These are phyloP conservation scores for Gelatoporia subvermispora DNA, from an alignment of 768 basidiomycete species.

Conservation along the genomic window DNA sequence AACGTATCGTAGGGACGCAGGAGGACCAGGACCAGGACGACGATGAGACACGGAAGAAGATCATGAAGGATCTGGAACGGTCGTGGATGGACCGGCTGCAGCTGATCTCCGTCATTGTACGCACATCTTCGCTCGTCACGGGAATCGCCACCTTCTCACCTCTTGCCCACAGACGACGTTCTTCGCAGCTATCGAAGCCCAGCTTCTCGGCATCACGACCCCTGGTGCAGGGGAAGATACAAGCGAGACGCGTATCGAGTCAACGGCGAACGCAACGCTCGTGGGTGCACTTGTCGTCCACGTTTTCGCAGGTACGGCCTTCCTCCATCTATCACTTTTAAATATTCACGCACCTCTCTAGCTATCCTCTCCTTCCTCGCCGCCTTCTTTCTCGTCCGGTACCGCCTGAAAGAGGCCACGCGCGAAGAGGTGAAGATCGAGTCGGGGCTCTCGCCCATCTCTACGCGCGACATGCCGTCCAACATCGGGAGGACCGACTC, in stretches of 20 bases:
- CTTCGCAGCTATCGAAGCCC: constrained; percentile 55
- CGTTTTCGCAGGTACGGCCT: constrained; percentile 40
- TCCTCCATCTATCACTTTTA: background rate
- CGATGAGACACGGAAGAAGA: constrained; percentile 38
- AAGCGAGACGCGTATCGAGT: constrained; percentile 2
- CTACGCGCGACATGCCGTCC: constrained; percentile 41
- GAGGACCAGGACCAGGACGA: constrained; percentile 46
- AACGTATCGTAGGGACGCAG: constrained; percentile 34
- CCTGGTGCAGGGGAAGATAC: constrained; percentile 14
- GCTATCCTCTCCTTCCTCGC: constrained; percentile 48
- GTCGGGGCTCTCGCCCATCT: constrained; percentile 16
- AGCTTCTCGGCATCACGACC: constrained; percentile 42
- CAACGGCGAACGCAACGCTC: constrained; percentile 39
- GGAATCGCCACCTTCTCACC: background rate
- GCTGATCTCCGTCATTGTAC: constrained; percentile 54
- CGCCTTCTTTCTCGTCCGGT: constrained; percentile 51
- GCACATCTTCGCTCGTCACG: constrained; percentile 14
- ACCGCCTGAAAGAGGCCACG: constrained; percentile 50
- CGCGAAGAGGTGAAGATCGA: constrained; percentile 40
- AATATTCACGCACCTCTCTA: constrained; percentile 2
- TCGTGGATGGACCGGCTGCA: constrained; percentile 62
- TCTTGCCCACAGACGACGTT: constrained; percentile 47
- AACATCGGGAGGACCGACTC: constrained; percentile 39
- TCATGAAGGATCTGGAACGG: constrained; percentile 46
- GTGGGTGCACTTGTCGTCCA: constrained; percentile 53